Percentiles rank a stretch among this genome's conserved stretches.
Evolutionary conservation across 2,329 filamentous ascomycete genomes (phyloP).

Genomic region (Trichophyton simii): DNA sequence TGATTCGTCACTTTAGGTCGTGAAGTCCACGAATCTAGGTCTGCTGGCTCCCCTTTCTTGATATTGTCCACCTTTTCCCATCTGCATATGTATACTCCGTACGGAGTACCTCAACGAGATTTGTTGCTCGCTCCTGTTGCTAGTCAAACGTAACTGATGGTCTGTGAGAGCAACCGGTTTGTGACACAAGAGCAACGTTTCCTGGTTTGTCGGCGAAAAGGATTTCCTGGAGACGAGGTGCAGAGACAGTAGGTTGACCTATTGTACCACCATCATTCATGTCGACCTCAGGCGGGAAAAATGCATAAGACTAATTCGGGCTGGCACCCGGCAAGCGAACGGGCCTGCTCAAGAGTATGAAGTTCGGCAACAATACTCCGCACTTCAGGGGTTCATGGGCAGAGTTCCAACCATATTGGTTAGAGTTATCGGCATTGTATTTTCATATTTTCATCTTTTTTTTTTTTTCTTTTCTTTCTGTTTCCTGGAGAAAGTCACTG

Average conservation of each 20-base stretch:
- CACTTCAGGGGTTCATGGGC: not conserved
- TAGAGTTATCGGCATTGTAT: not conserved
- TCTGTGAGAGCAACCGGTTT: not conserved
- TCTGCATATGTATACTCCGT: not conserved
- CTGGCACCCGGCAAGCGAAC: not conserved
- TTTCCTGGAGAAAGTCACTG: not conserved
- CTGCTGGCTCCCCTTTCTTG: not conserved
- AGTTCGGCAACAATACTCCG: not conserved
- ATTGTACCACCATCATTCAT: not conserved
- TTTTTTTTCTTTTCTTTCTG: no score
- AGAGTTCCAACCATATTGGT: not conserved
- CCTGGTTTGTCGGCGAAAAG: not conserved
- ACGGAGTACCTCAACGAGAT: not conserved
- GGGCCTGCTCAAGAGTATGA: not conserved
- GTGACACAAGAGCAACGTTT: constrained; percentile 3
- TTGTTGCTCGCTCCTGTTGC: not conserved
- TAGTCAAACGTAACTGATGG: constrained; percentile 2
- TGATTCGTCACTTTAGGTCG: constrained; percentile 1
- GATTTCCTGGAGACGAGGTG: not conserved
- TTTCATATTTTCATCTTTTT: not conserved
- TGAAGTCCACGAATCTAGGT: not conserved
- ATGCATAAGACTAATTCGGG: not conserved
- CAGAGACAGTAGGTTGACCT: not conserved
- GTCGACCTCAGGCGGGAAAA: not conserved
- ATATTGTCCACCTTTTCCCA: not conserved